A percentile compares a stretch with the other conserved stretches of the same genome.
These are phyloP conservation scores for Haplographium delicatum DNA, from an alignment of 495 filamentous ascomycete species.

Conservation along the genomic window DNA sequence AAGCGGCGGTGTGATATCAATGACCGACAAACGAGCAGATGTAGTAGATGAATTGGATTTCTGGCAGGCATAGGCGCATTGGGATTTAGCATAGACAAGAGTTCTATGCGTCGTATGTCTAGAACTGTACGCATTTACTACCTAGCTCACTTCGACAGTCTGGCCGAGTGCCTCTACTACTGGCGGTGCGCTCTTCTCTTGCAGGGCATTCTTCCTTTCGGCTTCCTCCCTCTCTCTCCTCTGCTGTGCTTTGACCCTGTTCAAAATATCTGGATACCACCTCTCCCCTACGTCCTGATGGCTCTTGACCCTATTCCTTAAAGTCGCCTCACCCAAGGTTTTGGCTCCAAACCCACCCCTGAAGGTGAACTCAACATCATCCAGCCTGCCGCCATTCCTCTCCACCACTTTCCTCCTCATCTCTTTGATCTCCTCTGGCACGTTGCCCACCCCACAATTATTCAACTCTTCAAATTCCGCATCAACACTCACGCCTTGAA, in stretches of 20 bases:
- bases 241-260: constrained; percentile 41
- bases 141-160: constrained; percentile 37
- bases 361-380: constrained; percentile 80
- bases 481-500: constrained; percentile 84
- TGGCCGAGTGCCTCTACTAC: constrained; percentile 22
- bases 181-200: constrained; percentile 7
- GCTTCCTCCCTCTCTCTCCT: constrained; percentile 27
- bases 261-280: constrained; percentile 74
- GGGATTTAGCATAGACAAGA: constrained; percentile 13
- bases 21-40: not conserved
- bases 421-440: constrained; percentile 60
- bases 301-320: constrained; percentile 82
- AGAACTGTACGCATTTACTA: constrained; percentile 4
- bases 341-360: constrained; percentile 51
- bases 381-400: constrained; percentile 46
- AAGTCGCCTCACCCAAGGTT: constrained; percentile 75
- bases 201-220: constrained; percentile 13
- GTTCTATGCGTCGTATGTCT: constrained; percentile 8
- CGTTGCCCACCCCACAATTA: constrained; percentile 54
- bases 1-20: not conserved
- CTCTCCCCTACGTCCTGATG: constrained; percentile 85
- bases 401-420: constrained; percentile 45
- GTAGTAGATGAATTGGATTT: not conserved
- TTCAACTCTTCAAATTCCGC: constrained; percentile 69
- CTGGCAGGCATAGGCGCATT: constrained; percentile 16